phyloP scores from a whole-genome alignment of 768 basidiomycete species.

The Mycena alexandri region DNA sequence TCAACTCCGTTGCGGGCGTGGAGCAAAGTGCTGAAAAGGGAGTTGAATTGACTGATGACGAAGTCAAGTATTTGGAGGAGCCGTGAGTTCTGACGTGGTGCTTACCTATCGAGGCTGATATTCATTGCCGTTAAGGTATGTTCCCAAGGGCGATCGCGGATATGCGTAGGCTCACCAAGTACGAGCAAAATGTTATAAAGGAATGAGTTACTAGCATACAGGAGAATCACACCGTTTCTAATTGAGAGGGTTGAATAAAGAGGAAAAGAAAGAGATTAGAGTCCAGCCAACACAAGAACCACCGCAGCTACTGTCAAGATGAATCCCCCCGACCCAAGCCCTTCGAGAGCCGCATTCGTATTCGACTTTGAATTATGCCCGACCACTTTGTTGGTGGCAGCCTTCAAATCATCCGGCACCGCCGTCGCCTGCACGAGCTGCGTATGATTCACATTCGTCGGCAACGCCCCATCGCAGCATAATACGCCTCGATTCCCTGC shows the following conservation, averaged over 20 bases:
- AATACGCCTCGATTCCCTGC: constrained; percentile 24
- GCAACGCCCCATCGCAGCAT: constrained; percentile 5
- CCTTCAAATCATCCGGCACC: constrained; percentile 11
- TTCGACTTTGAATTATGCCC: neutral
- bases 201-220: too few species aligned
- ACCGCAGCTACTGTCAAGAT: too few species aligned
- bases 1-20: constrained; percentile 39
- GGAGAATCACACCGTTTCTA: too few species aligned
- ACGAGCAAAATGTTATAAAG: too few species aligned
- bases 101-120: neutral
- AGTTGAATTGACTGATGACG: constrained; percentile 55
- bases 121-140: constrained; percentile 6
- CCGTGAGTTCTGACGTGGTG: constrained; percentile 43
- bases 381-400: constrained; percentile 1
- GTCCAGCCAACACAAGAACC: too few species aligned
- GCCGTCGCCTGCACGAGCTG: constrained; percentile 25
- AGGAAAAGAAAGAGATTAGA: too few species aligned
- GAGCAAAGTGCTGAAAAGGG: constrained; percentile 37
- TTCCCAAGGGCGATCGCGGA: constrained; percentile 29
- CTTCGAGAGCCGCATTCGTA: too few species aligned
- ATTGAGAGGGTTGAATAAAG: too few species aligned
- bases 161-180: constrained; percentile 7
- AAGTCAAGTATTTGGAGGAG: constrained; percentile 56
- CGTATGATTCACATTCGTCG: constrained; percentile 28
- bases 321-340: too few species aligned